phyloP scores from a whole-genome alignment of 805 yeast species.

The Isabelozyma heimii region DNA sequence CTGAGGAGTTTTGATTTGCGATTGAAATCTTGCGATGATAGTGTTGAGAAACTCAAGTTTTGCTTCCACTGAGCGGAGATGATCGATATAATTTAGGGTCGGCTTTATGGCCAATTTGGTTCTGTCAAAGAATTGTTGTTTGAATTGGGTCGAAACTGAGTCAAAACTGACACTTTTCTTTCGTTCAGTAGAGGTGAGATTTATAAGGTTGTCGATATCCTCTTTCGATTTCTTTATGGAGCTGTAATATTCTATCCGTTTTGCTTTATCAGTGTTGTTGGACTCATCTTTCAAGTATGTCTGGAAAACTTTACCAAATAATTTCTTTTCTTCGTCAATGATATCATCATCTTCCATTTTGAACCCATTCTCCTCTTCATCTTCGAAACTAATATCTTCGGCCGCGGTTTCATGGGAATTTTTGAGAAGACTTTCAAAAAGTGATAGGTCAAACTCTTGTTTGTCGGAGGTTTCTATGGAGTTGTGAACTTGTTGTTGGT shows the following conservation, averaged over 20 bases:
- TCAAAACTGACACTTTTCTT: neutral
- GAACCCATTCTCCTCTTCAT: slow-evolving; percentile 11
- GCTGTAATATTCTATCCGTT: neutral
- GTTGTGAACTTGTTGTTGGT: no score
- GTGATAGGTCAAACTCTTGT: neutral
- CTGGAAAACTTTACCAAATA: slow-evolving; percentile 23
- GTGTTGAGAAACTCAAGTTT: slow-evolving; percentile 14
- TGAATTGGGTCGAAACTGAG: slow-evolving; percentile 4
- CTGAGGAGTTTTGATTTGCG: neutral
- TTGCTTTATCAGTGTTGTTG: slow-evolving; percentile 1
- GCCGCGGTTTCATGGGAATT: neutral
- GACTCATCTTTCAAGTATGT: slow-evolving; percentile 15
- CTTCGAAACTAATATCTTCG: slow-evolving; percentile 4
- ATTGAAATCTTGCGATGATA: slow-evolving; percentile 10
- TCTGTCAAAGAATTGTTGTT: slow-evolving; percentile 12
- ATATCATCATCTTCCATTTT: slow-evolving; percentile 8
- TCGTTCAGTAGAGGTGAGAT: slow-evolving; percentile 1
- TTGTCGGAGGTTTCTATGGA: neutral
- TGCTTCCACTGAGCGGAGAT: slow-evolving; percentile 8
- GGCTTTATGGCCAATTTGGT: slow-evolving; percentile 16
- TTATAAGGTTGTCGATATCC: slow-evolving; percentile 6
- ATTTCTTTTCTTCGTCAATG: slow-evolving; percentile 17
- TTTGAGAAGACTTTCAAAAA: neutral
- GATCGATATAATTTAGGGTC: slow-evolving; percentile 17
- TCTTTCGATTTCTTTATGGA: slow-evolving; percentile 2